Conservation (phyloP, 352 stramenopile species). For the Pythium dissotocum region DNA sequence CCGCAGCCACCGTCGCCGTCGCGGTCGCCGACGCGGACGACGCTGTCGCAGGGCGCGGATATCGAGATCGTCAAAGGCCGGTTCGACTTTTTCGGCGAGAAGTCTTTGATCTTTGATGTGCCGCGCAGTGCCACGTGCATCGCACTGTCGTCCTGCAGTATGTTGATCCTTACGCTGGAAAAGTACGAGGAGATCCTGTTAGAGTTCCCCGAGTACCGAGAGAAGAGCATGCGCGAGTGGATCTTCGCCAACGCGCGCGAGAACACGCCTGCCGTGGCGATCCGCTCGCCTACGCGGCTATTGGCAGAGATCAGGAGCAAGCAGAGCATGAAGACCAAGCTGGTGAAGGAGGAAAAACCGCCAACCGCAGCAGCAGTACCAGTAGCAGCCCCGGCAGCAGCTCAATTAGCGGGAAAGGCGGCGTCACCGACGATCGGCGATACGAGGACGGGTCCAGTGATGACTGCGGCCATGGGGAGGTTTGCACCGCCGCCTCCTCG, state of each 20-base stretch:
- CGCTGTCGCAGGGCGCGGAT: constrained; percentile 10
- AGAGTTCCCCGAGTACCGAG: constrained; percentile 52
- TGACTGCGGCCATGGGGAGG: neutral
- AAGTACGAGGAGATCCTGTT: constrained; percentile 47
- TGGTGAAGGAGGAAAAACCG: neutral
- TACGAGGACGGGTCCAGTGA: neutral
- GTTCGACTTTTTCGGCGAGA: constrained; percentile 53
- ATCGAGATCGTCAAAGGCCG: constrained; percentile 42
- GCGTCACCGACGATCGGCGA: neutral
- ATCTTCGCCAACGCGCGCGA: constrained; percentile 32
- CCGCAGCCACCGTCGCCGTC: neutral
- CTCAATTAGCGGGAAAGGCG: too few species aligned
- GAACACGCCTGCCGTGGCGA: constrained; percentile 19
- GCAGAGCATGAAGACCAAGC: constrained; percentile 62
- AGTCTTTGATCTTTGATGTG: constrained; percentile 44
- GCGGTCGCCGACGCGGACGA: constrained; percentile 1
- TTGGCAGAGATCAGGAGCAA: neutral
- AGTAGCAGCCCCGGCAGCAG: neutral
- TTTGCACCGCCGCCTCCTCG: neutral
- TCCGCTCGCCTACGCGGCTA: neutral
- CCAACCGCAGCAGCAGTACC: neutral
- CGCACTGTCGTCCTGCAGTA: constrained; percentile 41
- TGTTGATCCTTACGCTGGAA: constrained; percentile 46
- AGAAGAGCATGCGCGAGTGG: constrained; percentile 50
- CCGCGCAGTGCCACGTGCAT: constrained; percentile 47